Conservation (phyloP, 495 filamentous ascomycete species). For the Podospora pseudocomata region DNA sequence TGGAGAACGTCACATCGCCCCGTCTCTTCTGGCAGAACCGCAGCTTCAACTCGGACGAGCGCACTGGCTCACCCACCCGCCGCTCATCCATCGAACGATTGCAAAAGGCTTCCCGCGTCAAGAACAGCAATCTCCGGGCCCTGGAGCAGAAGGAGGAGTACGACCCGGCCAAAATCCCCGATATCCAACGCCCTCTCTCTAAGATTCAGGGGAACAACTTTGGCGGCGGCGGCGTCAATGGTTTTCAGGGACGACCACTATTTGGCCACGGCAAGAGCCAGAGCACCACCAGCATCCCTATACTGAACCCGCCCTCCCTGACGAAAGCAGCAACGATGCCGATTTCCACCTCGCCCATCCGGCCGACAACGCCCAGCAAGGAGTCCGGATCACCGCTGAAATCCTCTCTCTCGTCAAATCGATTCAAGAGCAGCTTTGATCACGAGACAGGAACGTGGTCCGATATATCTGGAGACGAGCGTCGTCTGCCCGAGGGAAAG, state of each 20-base stretch:
- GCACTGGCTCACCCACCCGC: conserved; percentile 59
- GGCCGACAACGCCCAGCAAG: conserved; percentile 63
- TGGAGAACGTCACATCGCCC: conserved; percentile 61
- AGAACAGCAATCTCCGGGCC: conserved; percentile 93
- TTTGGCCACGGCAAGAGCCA: conserved; percentile 43
- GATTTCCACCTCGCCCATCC: conserved; percentile 27
- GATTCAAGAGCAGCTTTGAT: conserved; percentile 71
- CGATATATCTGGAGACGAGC: conserved; percentile 54
- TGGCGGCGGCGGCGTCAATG: conserved; percentile 45
- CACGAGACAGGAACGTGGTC: conserved; percentile 68
- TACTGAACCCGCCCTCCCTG: conserved; percentile 35
- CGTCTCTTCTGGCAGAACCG: conserved; percentile 83
- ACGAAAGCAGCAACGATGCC: not conserved
- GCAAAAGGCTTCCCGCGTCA: conserved; percentile 88
- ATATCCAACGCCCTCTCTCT: conserved; percentile 75
- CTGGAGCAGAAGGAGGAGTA: conserved; percentile 86
- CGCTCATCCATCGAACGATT: conserved; percentile 89
- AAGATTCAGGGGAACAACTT: conserved; percentile 64
- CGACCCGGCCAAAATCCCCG: conserved; percentile 70
- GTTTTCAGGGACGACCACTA: conserved; percentile 40
- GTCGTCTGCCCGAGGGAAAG: conserved; percentile 52
- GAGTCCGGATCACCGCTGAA: conserved; percentile 76
- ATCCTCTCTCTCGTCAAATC: conserved; percentile 70
- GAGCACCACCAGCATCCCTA: conserved; percentile 47
- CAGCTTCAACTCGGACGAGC: conserved; percentile 63